phyloP scores from a whole-genome alignment of 306 rosid species.

The Leucaena leucocephala region DNA sequence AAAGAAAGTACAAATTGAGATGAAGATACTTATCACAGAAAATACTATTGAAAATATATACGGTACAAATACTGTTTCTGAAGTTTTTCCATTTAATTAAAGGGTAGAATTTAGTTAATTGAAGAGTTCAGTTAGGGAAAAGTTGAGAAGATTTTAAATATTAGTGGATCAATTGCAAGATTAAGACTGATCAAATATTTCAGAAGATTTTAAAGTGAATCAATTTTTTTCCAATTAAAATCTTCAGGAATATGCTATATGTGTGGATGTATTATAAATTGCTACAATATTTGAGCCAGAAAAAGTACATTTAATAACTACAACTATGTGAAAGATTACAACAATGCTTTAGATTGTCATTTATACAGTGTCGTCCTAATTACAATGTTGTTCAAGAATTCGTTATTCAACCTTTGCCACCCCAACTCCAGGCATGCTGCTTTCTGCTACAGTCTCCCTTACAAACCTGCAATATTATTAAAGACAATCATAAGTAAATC shows the following conservation, averaged over 20 bases:
- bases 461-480: constrained; percentile 65
- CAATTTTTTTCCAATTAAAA: not conserved
- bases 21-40: no score
- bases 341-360: constrained; percentile 20
- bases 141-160: not conserved
- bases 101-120: not conserved
- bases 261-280: not conserved
- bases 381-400: constrained; percentile 33
- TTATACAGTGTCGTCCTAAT: constrained; percentile 19
- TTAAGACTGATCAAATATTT: not conserved
- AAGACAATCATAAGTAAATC: not conserved
- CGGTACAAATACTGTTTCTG: not conserved
- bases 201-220: not conserved
- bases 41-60: not conserved
- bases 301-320: not conserved
- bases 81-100: not conserved
- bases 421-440: constrained; percentile 76
- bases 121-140: not conserved
- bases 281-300: not conserved
- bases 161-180: not conserved
- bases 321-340: not conserved
- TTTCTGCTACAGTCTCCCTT: constrained; percentile 82
- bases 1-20: no score
- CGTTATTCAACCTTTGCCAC: constrained; percentile 86
- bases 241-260: not conserved